Percentiles rank a stretch among this genome's conserved stretches.
phyloP scores from a whole-genome alignment of 208 protist genomes.

The Acanthamoeba lenticulata region DNA sequence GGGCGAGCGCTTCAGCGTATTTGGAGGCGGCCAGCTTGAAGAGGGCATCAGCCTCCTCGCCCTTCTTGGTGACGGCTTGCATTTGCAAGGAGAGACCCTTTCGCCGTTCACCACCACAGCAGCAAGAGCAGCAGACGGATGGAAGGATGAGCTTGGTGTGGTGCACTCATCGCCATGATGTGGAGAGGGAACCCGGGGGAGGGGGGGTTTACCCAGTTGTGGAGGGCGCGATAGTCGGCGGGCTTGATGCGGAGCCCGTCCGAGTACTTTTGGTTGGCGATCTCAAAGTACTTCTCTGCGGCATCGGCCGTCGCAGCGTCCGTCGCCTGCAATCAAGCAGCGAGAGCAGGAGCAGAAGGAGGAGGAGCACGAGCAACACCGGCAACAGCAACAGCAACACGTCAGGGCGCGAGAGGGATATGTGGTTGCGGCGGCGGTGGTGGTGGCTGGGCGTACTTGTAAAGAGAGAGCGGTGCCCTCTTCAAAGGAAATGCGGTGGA shows the following conservation, averaged over 20 bases:
- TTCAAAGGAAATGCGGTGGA: conserved; percentile 33
- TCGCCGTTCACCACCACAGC: neutral
- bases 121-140: neutral
- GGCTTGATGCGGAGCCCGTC: conserved; percentile 37
- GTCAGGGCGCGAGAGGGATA: too few species aligned
- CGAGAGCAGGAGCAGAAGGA: too few species aligned
- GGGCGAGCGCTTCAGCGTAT: neutral
- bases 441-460: neutral
- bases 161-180: neutral
- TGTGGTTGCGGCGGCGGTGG: too few species aligned
- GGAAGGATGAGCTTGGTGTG: too few species aligned
- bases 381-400: too few species aligned
- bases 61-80: conserved; percentile 53
- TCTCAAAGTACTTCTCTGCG: conserved; percentile 44
- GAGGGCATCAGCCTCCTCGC: conserved; percentile 26
- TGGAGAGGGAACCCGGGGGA: neutral
- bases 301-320: neutral
- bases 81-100: conserved; percentile 27
- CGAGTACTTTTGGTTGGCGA: conserved; percentile 44
- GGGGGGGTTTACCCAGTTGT: conserved; percentile 12
- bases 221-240: conserved; percentile 30
- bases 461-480: conserved; percentile 32
- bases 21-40: conserved; percentile 39
- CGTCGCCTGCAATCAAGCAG: neutral
- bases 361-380: neutral